Percentiles rank a stretch among this genome's conserved stretches.
These are phyloP conservation scores for Cotoneaster glaucophyllus DNA, from an alignment of 306 rosid species.

Conservation along the genomic window DNA sequence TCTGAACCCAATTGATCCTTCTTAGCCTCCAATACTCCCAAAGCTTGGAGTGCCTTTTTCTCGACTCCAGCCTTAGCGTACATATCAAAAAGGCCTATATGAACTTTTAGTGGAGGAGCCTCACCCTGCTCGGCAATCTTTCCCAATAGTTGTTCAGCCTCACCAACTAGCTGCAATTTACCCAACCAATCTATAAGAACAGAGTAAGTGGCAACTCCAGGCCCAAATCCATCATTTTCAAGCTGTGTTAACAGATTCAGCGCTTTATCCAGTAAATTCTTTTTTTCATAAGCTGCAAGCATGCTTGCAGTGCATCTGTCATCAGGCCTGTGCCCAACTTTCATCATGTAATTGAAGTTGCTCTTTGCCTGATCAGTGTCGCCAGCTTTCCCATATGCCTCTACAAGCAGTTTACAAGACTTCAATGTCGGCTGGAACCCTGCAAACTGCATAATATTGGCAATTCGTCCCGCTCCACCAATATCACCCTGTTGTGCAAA, in stretches of 20 bases:
- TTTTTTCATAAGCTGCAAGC: conserved; percentile 63
- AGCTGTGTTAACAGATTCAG: conserved; percentile 56
- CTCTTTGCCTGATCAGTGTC: conserved; percentile 50
- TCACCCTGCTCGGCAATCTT: conserved; percentile 67
- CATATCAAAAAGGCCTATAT: conserved; percentile 77
- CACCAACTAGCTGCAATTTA: conserved; percentile 65
- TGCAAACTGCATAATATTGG: conserved; percentile 51
- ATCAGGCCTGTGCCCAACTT: conserved; percentile 58
- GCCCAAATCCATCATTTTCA: conserved; percentile 70
- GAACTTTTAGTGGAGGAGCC: conserved; percentile 65
- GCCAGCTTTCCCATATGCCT: conserved; percentile 41
- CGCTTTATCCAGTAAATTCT: conserved; percentile 63
- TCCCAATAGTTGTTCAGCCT: conserved; percentile 68
- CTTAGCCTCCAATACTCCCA: conserved; percentile 64
- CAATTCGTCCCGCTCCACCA: conserved; percentile 39
- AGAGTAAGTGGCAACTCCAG: conserved; percentile 70
- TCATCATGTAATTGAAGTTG: conserved; percentile 57
- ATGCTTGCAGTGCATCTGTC: conserved; percentile 76
- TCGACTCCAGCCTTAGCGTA: conserved; percentile 61
- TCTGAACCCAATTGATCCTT: conserved; percentile 46
- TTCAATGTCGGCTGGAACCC: conserved; percentile 46
- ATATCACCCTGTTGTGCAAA: conserved; percentile 45
- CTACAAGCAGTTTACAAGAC: conserved; percentile 59
- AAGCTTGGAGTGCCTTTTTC: conserved; percentile 74
- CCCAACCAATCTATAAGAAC: conserved; percentile 87